Base-by-base conservation (phyloP, 345 rosid genomes). In the Cardamine resedifolia region DNA sequence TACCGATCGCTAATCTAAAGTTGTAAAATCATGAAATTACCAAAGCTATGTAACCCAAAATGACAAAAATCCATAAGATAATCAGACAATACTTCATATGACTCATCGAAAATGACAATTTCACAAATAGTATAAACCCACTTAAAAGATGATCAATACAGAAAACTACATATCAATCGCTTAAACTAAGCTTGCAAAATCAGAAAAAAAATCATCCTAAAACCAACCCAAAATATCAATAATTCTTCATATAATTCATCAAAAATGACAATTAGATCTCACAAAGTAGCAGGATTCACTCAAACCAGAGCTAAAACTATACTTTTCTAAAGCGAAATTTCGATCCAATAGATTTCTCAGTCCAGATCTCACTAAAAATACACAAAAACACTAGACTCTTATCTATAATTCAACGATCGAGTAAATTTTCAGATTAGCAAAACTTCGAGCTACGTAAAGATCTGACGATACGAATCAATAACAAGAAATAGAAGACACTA, bases 401-500 rank as follows among this genome's bases (percentile, higher is more conserved):
- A 7, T 44, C 16, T 18, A n/a, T 0, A 10, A 55, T 64, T 21
- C 44, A 53, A 3, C 53, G 33, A 62, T 55, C 45, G 39, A 20
- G 33, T 8, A 66, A 21, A n/a, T 8, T 8, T 41, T 11, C 6
- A 2, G 20, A 64, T 15, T 65, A 21, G 3, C 19, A 27, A 56
- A 64, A n/a, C 3, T 11, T 49, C 5, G 27, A 10, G 7, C 27
- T 19, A 58, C 26, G 8, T n/a, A 67, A 4, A 43, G 71, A 76
- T 76, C 74, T 55, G 48, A 49, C 33, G 47, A 71, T 23, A 10
- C 52, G 34, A 57, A 56, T 39, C 43, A 56, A 33, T 34, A 69
- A 53, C 7, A 4, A 27, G 0, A 31, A 8, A 52, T 12, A 56
- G 14, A 43, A 28, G 6, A 12, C 8, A 24, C 15, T 10, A 62